phyloP scores from a whole-genome alignment of 805 yeast species.

The Clavispora carvajalis region DNA sequence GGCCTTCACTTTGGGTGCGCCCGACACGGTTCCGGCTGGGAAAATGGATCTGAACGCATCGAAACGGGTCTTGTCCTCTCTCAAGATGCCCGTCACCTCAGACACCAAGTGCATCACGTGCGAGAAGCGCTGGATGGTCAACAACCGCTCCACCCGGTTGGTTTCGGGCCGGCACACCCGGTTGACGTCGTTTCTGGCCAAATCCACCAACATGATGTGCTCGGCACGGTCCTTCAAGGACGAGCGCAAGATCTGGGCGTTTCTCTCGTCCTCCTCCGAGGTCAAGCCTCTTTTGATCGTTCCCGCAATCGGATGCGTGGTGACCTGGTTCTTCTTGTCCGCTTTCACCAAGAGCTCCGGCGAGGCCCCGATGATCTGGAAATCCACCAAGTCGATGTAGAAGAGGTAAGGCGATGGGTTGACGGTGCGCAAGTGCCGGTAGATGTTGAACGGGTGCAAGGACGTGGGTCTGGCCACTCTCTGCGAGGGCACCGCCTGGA shows the following conservation, averaged over 20 bases:
- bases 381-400: slow-evolving; percentile 85
- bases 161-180: slow-evolving; percentile 86
- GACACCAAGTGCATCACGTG: slow-evolving; percentile 97
- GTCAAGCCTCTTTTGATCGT: slow-evolving; percentile 89
- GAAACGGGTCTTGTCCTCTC: slow-evolving; percentile 80
- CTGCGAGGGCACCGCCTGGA: slow-evolving; percentile 98
- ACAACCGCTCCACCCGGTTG: slow-evolving; percentile 80
- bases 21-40: slow-evolving; percentile 99
- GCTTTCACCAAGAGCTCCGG: slow-evolving; percentile 90
- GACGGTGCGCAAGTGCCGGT: slow-evolving; percentile 89
- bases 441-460: slow-evolving; percentile 93
- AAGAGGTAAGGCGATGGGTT: slow-evolving; percentile 97
- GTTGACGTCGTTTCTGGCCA: slow-evolving; percentile 94
- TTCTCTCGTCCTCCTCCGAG: slow-evolving; percentile 80
- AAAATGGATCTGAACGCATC: slow-evolving; percentile 97
- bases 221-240: slow-evolving; percentile 94
- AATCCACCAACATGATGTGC: slow-evolving; percentile 97
- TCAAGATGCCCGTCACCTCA: slow-evolving; percentile 86
- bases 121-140: slow-evolving; percentile 88
- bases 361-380: slow-evolving; percentile 95
- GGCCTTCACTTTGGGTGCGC: slow-evolving; percentile 96
- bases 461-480: slow-evolving; percentile 93
- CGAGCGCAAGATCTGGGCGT: slow-evolving; percentile 67
- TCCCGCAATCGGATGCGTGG: slow-evolving; percentile 98
- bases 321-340: slow-evolving; percentile 63